Conservation (phyloP, 345 rosid species). For the Nephelium lappaceum region DNA sequence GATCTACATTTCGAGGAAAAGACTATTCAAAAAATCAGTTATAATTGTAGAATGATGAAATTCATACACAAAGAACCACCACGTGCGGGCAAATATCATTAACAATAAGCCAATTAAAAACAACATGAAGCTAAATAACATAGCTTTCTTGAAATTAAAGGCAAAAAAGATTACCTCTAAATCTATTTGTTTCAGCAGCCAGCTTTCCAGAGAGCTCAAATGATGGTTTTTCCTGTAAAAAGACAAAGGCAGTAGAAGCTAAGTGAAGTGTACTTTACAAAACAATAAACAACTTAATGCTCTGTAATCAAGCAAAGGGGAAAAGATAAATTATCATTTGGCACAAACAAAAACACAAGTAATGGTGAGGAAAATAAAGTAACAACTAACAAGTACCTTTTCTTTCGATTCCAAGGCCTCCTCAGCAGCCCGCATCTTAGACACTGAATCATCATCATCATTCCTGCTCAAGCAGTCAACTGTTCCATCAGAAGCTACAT, state of each 20-base stretch:
- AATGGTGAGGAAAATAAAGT: not conserved
- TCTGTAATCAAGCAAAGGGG: not conserved
- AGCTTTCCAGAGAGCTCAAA: constrained; percentile 98
- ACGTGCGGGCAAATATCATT: not conserved
- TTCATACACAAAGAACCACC: not conserved
- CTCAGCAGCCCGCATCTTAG: constrained; percentile 88
- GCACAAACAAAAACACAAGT: constrained; percentile 13
- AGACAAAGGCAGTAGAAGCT: constrained; percentile 12
- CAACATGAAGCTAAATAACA: not conserved
- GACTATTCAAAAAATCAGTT: not conserved
- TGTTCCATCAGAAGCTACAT: constrained; percentile 23
- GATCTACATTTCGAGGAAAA: not conserved
- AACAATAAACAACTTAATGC: not conserved
- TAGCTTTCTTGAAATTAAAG: constrained; percentile 1
- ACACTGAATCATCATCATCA: constrained; percentile 68
- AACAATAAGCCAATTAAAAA: not conserved
- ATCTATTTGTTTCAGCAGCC: constrained; percentile 93
- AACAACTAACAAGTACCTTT: constrained; percentile 48
- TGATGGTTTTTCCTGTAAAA: constrained; percentile 79
- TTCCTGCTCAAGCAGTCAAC: constrained; percentile 47
- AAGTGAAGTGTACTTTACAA: constrained; percentile 8
- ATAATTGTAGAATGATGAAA: not conserved
- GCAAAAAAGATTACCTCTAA: constrained; percentile 59
- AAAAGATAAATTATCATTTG: not conserved
- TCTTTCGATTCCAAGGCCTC: constrained; percentile 79